Conservation (phyloP, 2,329 filamentous ascomycete species). For the Corynespora cassiicola region DNA sequence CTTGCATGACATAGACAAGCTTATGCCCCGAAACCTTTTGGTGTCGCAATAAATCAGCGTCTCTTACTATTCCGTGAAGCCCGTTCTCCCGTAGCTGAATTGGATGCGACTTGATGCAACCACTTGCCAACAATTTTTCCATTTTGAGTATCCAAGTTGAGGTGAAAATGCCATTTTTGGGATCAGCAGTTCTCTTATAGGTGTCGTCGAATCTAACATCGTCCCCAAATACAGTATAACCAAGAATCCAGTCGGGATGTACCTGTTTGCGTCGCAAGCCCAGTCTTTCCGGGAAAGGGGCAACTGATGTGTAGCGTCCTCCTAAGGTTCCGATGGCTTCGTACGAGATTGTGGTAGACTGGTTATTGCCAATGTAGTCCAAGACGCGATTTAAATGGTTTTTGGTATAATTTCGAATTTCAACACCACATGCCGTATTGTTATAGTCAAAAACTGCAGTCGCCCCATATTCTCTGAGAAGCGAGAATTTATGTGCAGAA, state of each 20-base stretch:
- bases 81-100: no score
- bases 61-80: no score
- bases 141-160: no score
- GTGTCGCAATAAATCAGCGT: no score
- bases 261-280: constrained; percentile 5
- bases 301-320: constrained; percentile 17
- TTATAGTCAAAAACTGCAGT: constrained; percentile 46
- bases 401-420: constrained; percentile 51
- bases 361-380: constrained; percentile 50
- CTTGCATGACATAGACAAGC: no score
- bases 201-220: no score
- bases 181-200: no score
- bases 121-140: no score
- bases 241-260: constrained; percentile 18
- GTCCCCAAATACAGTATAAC: constrained; percentile 4
- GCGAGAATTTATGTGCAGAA: constrained; percentile 11
- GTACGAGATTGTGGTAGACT: constrained; percentile 19
- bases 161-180: no score
- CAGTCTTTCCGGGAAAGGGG: constrained; percentile 2
- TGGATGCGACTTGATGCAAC: no score
- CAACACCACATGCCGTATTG: constrained; percentile 40
- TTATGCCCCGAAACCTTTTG: no score
- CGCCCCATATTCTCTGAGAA: constrained; percentile 7
- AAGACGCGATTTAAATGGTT: constrained; percentile 48
- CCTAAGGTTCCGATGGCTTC: constrained; percentile 17